Conservation (phyloP, 345 rosid genomes). For the Arabis hirsuta region DNA sequence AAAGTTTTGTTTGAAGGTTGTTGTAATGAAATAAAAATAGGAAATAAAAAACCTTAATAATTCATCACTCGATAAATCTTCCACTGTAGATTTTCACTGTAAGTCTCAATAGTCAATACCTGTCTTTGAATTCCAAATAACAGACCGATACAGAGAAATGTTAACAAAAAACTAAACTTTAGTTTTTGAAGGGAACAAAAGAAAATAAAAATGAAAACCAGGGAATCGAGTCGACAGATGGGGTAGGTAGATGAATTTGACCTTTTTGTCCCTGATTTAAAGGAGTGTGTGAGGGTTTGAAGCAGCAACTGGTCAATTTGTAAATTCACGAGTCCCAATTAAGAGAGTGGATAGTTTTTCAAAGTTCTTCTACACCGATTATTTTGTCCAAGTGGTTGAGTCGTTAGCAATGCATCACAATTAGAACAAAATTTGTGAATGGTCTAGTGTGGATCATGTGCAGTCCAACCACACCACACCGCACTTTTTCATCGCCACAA, state of each 20-base stretch:
- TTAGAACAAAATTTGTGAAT: too few relatives aligned
- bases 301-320: conserved; percentile 32
- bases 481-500: too few relatives aligned
- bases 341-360: not conserved
- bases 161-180: not conserved
- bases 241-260: conserved; percentile 21
- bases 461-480: too few relatives aligned
- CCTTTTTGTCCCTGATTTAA: conserved; percentile 26
- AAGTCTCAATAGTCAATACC: conserved; percentile 8
- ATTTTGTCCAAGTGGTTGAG: conserved; percentile 27
- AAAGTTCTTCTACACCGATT: not conserved
- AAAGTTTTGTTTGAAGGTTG: not conserved
- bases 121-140: conserved; percentile 28
- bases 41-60: not conserved
- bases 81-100: conserved; percentile 26
- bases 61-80: conserved; percentile 17
- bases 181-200: not conserved
- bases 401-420: not conserved
- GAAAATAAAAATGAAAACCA: conserved; percentile 5
- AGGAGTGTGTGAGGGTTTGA: conserved; percentile 14
- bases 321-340: conserved; percentile 24
- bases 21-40: conserved; percentile 41
- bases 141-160: conserved; percentile 26
- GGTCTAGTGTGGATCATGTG: too few relatives aligned
- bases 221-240: conserved; percentile 28